Evolutionary conservation across 2,329 filamentous ascomycete genomes (phyloP).

Genomic region (Emmonsiellopsis sp.): DNA sequence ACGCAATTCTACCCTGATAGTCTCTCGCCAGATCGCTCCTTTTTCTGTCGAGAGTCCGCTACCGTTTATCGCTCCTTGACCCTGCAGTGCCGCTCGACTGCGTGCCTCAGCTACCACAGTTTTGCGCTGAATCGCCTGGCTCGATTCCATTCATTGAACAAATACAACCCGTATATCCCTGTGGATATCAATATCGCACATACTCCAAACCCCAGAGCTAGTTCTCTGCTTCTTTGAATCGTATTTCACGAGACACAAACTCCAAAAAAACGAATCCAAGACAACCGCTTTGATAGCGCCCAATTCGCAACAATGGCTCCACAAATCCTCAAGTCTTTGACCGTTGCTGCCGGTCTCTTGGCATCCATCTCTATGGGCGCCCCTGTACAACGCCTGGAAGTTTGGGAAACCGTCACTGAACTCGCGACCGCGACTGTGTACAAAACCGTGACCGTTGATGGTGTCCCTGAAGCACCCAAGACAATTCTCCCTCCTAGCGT

Average conservation of each 20-base stretch:
- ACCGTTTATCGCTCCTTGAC: too few species aligned
- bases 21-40: too few species aligned
- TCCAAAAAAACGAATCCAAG: neutral
- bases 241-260: neutral
- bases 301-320: slow-evolving; percentile 10
- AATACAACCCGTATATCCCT: neutral
- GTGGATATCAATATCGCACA: neutral
- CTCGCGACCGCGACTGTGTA: slow-evolving; percentile 16
- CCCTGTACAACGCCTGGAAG: slow-evolving; percentile 6
- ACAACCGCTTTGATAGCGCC: slow-evolving; percentile 4
- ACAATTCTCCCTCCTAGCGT: slow-evolving; percentile 28
- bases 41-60: too few species aligned
- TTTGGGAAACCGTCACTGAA: slow-evolving; percentile 11
- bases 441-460: slow-evolving; percentile 34
- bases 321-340: slow-evolving; percentile 11
- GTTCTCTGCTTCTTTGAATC: neutral
- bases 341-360: slow-evolving; percentile 11
- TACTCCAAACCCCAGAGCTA: neutral
- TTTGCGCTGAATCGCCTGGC: slow-evolving; percentile 4
- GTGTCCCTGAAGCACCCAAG: slow-evolving; percentile 39
- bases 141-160: slow-evolving; percentile 6
- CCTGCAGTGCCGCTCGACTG: too few species aligned
- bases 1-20: too few species aligned
- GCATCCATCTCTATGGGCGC: slow-evolving; percentile 9
- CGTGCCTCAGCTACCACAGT: too few species aligned